phyloP scores from a whole-genome alignment of 257 asterid species.

The Ocimum tenuiflorum region DNA sequence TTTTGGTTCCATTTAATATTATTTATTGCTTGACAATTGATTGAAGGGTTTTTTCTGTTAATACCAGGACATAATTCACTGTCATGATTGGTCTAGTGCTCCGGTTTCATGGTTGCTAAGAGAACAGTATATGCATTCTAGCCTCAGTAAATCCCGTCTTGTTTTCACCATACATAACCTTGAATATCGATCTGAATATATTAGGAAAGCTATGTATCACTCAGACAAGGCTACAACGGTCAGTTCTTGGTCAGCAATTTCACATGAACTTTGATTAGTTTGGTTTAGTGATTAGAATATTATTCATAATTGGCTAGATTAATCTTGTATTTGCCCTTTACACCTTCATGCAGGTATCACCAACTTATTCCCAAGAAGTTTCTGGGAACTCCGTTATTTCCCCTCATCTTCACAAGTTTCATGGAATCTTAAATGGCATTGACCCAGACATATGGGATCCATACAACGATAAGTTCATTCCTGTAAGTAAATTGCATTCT shows the following conservation, averaged over 20 bases:
- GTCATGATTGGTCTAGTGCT: conserved; percentile 99
- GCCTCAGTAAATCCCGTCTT: conserved; percentile 77
- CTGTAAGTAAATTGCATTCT: conserved; percentile 47
- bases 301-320: not conserved
- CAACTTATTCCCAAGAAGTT: conserved; percentile 83
- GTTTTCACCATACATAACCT: conserved; percentile 97
- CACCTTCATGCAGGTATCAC: conserved; percentile 68
- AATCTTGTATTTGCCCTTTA: conserved; percentile 4
- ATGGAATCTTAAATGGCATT: conserved; percentile 92
- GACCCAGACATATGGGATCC: conserved; percentile 99
- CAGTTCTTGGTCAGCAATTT: conserved; percentile 27
- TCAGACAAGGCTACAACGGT: conserved; percentile 93
- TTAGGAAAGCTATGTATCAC: conserved; percentile 67
- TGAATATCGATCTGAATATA: conserved; percentile 78
- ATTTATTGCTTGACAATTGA: not conserved
- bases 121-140: conserved; percentile 79
- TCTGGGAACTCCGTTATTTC: conserved; percentile 67
- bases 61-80: conserved; percentile 83
- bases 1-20: conserved; percentile 9
- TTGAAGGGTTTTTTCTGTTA: conserved; percentile 15
- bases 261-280: conserved; percentile 10
- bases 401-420: conserved; percentile 79
- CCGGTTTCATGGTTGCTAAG: conserved; percentile 95
- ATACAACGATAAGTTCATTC: conserved; percentile 74
- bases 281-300: not conserved